Evolutionary conservation across 2,329 filamentous ascomycete genomes (phyloP), one percentile per base, ranked within the genome.

Genomic region (Alternaria angustiovoidea): DNA sequence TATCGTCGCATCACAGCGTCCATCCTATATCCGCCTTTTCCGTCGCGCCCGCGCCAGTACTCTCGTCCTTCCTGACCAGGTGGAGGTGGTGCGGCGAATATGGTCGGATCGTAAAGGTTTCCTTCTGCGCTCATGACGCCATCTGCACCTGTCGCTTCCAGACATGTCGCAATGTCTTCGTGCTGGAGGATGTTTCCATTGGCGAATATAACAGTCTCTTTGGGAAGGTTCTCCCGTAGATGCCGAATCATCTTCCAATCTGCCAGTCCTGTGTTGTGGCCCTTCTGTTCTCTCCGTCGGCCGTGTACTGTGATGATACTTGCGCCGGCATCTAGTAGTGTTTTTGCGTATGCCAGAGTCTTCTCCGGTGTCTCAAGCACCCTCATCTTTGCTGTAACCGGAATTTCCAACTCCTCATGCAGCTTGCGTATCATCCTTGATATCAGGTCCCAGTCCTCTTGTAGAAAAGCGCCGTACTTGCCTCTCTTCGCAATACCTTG

Each of bases 41-140:
- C 92, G 72, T 94, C 87, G 53, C 81, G 84, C 0, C 91, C 92
- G 34, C 91, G 85, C 94, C 94, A 98, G 78, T 95, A 98, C 71
- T 96, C 93, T 16, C 73, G 85, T 0, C 88, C 88, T 76, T 92
- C 88, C 47, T 88, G 78, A 0, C 89, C 91, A 0, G 82, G 71
- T 0, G 86, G 76, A 0, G 93, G 93, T 16, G 88, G 84, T 32
- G 83, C 80, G 14, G 90, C 88, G 74, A 99, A 99, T 43, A 99
- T 90, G 2, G 88, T 89, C 0, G 95, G 95, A 74, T 99, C 93
- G 73, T 93, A 94, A 0, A 99, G 85, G 75, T 97, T 97, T 0
- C 93, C 95, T 79, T 99, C 95, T 5, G 95, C 95, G 67, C 91
- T 94, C 95, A 99, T 98, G 52, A 99, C 88, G 18, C 87, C 95